Base-by-base conservation (phyloP, 164 flowering plant species). In the Tetracentron sinense region DNA sequence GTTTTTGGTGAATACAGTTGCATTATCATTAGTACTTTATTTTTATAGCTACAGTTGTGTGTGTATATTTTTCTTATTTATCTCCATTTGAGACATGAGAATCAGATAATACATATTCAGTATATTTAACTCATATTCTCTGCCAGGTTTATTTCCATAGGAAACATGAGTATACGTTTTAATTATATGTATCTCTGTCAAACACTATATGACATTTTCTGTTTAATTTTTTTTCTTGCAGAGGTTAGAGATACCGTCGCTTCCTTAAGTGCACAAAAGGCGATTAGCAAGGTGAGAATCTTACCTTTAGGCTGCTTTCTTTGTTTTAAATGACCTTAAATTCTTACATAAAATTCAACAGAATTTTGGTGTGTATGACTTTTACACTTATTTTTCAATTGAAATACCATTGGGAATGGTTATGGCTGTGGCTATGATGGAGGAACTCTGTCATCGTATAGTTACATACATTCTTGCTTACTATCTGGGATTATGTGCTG, bases 201-300 rank as follows among this genome's bases (percentile, higher is more conserved):
- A n/a, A n/a, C n/a, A n/a, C n/a, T n/a, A n/a, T n/a, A n/a, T n/a
- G n/a, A n/a, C n/a, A n/a, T 38, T 38, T 38, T 28, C 28, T 22
- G 27, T 44, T n/a, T 28, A 47, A 22, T 54, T 4, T 60, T 21
- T 26, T 31, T 47, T n/a, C 14, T 29, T 76, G 72, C 70, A 88
- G 95, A 75, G 84, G 83, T 86, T 60, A 76, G 78, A 58, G 81
- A 82, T 49, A 72, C 75, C 19, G 85, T 83, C 58, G 65, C 82
- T 64, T 66, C 76, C 26, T 67, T 86, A 73, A 54, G 62, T 76
- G 89, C 83, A 16, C 74, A 69, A 28, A 85, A 83, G 73, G 54
- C 73, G 8, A 88, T 88, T 28, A 60, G 56, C n/a, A 88, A 84
- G 91, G 95, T 88, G 54, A 62, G 75, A 63, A 46, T 50, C n/a